Percentiles rank a stretch among this genome's conserved stretches.
These are phyloP conservation scores for Russula olivacea DNA, from an alignment of 768 basidiomycete genomes.

Conservation along the genomic window DNA sequence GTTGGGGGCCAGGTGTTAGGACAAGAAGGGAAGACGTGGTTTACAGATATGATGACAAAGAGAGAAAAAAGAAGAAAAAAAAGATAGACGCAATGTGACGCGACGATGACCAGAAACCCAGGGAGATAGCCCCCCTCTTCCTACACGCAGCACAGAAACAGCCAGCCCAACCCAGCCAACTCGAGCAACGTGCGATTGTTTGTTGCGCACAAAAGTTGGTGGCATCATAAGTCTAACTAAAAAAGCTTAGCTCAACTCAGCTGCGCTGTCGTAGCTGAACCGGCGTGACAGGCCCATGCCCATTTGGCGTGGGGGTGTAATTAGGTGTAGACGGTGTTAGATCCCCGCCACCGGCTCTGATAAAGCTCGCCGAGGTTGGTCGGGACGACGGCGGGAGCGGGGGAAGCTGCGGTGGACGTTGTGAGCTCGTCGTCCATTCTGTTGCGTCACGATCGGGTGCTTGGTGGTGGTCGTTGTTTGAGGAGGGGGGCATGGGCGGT, in stretches of 20 bases:
- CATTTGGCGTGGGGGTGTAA: constrained; percentile 10
- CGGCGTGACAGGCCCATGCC: constrained; percentile 18
- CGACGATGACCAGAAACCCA: not conserved
- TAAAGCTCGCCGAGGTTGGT: constrained; percentile 19
- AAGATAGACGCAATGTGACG: constrained; percentile 19
- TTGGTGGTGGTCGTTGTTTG: constrained; percentile 18
- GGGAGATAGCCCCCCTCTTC: not conserved
- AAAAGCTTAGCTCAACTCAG: constrained; percentile 1
- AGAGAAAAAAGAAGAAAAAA: constrained; percentile 4
- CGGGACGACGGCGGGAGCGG: constrained; percentile 5
- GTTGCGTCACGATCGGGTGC: not conserved
- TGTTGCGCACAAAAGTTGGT: no score
- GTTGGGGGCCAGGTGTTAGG: constrained; percentile 16
- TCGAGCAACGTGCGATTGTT: not conserved
- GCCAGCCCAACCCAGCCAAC: not conserved
- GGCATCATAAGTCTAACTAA: no score
- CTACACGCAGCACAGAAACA: not conserved
- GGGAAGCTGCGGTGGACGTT: constrained; percentile 16
- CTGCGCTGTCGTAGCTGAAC: constrained; percentile 25
- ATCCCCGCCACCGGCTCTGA: constrained; percentile 21
- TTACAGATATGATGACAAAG: constrained; percentile 19
- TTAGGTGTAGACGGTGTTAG: constrained; percentile 12
- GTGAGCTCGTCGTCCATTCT: constrained; percentile 20
- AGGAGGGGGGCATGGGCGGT: not conserved
- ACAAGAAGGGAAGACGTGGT: constrained; percentile 12